Evolutionary conservation across 2,329 filamentous ascomycete species (phyloP).

Genomic region (Purpureocillium lavendulum): DNA sequence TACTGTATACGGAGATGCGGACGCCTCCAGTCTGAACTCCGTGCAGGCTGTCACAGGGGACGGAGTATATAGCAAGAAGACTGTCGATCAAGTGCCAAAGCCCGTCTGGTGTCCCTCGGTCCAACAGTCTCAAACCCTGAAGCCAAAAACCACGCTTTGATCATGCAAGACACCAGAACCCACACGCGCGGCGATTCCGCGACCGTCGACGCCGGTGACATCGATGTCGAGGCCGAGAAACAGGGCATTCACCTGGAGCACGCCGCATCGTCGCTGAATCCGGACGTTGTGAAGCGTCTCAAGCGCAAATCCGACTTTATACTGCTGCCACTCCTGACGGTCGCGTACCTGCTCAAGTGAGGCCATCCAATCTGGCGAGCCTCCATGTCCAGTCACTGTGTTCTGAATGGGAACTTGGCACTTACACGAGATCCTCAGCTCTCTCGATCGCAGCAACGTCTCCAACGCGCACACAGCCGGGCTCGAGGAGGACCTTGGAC

Average conservation of each 20-base stretch:
- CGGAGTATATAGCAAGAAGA: no score
- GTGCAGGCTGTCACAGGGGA: no score
- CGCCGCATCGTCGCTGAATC: not conserved
- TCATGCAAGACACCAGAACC: not conserved
- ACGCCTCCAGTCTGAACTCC: no score
- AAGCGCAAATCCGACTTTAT: not conserved
- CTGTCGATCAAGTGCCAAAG: no score
- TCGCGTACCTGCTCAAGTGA: conserved; percentile 1
- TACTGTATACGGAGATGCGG: no score
- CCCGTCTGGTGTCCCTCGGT: no score
- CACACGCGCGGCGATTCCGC: not conserved
- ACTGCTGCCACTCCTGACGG: not conserved
- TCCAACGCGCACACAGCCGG: conserved; percentile 4
- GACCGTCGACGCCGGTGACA: not conserved
- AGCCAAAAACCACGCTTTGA: no score
- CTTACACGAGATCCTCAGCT: not conserved
- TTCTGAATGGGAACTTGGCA: no score
- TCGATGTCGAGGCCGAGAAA: not conserved
- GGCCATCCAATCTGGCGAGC: no score
- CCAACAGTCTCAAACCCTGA: no score
- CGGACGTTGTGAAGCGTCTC: not conserved
- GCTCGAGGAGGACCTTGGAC: not conserved
- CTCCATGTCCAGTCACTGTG: no score
- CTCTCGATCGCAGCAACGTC: conserved; percentile 6
- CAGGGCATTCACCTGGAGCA: not conserved